Conservation (phyloP, 108 stramenopile genomes). For the Schizochytrium sp. region DNA sequence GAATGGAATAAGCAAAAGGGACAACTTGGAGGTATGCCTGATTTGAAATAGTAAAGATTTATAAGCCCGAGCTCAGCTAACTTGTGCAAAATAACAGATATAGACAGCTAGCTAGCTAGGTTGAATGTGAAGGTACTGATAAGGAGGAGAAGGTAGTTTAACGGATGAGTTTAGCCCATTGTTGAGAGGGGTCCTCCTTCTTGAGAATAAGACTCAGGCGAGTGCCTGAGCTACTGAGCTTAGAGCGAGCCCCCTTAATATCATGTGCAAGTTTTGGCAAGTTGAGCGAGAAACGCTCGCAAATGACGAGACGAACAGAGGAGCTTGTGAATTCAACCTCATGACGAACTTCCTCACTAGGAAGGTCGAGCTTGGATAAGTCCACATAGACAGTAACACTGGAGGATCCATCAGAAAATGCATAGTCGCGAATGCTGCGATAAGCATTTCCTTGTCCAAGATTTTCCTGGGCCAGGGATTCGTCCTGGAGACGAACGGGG, state of each 20-base stretch:
- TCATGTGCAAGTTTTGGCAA: neutral
- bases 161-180: constrained; percentile 10
- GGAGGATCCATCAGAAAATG: constrained; percentile 9
- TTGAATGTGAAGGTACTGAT: too few relatives aligned
- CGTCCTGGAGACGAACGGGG: constrained; percentile 22
- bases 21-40: too few relatives aligned
- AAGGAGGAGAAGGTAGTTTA: neutral
- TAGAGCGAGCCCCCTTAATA: constrained; percentile 26
- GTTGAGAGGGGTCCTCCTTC: constrained; percentile 15
- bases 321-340: neutral
- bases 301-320: constrained; percentile 16
- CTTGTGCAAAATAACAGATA: too few relatives aligned
- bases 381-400: constrained; percentile 24
- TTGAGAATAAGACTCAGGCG: constrained; percentile 21
- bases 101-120: too few relatives aligned
- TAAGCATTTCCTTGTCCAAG: neutral
- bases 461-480: neutral
- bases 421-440: constrained; percentile 12
- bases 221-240: constrained; percentile 12
- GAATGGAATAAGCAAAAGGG: too few relatives aligned
- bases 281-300: constrained; percentile 1
- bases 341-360: neutral
- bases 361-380: constrained; percentile 28
- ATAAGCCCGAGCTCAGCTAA: too few relatives aligned
- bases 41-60: too few relatives aligned